Evolutionary conservation across 495 filamentous ascomycete genomes (phyloP), one percentile per base, ranked within the genome.

Genomic region (Ramalina intermedia): DNA sequence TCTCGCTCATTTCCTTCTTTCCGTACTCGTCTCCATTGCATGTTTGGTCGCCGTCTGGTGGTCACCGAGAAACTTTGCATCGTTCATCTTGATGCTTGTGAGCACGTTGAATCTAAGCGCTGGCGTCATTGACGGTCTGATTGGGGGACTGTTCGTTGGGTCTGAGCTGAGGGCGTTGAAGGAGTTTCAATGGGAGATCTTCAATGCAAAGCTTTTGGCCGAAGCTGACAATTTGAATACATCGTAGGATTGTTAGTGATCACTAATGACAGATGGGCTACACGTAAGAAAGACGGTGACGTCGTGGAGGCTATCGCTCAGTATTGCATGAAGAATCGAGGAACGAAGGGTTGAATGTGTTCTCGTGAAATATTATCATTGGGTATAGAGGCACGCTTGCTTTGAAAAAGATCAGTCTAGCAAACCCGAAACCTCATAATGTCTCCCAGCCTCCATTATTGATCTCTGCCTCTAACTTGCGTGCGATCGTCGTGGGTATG

Each of bases 401-500:
- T 4, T 12, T 13, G 0, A 33, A 13, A 33, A 7, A 2, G 5
- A 33, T 33, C 29, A 33, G 7, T 33, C 29, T 13, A 33, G 12
- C 29, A 33, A 7, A 33, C 7, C 29, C 29, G 8, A 24, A 33
- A 33, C 29, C 29, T 58, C 50, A 59, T 41, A 89, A 78, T 20
- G 89, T 94, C 67, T 98, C 91, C 91, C 91, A 98, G 2, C 91
- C 91, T 6, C 91, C 91, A 54, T 83, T 94, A 60, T 96, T 96
- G 39, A 94, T 84, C 58, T 98, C 91, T 11, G 82, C 82, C 68
- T 98, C 91, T 52, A 96, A 66, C 63, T 87, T 88, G 52, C 91
- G 72, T 47, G 81, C 81, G 58, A 98, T 94, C 33, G 81, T 82
- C 41, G 83, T 89, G n/a, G 87, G 87, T 29, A 96, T 77, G 20